Percentiles rank a stretch among this genome's conserved stretches.
phyloP scores from a whole-genome alignment of 192 early-diverging fungal genomes.

The Podila epicladia region DNA sequence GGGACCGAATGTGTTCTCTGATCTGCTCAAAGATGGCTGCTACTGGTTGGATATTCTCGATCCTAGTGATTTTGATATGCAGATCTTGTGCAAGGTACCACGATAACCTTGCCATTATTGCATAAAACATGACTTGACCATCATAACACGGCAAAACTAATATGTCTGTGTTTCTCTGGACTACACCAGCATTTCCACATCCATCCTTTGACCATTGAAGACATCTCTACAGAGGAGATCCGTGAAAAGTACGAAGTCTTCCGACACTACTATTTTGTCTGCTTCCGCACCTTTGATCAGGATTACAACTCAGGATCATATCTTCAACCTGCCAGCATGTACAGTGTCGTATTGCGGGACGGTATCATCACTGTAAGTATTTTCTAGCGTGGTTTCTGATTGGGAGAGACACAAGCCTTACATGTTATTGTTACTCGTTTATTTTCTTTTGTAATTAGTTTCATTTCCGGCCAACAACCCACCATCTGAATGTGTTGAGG shows the following conservation, averaged over 20 bases:
- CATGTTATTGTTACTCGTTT: not conserved
- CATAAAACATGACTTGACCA: too few species aligned
- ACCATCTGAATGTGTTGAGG: conserved; percentile 83
- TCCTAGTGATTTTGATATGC: conserved; percentile 63
- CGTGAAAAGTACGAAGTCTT: conserved; percentile 94
- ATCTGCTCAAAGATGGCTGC: conserved; percentile 55
- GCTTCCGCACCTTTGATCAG: conserved; percentile 78
- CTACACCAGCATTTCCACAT: conserved; percentile 65
- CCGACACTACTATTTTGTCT: conserved; percentile 88
- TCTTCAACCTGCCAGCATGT: conserved; percentile 71
- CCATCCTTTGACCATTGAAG: conserved; percentile 84
- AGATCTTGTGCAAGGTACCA: conserved; percentile 61
- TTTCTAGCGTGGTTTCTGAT: not conserved
- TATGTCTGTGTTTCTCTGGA: not conserved
- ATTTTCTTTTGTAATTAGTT: conserved; percentile 62
- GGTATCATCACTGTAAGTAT: conserved; percentile 69
- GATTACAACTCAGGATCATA: conserved; percentile 67
- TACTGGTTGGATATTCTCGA: conserved; percentile 76
- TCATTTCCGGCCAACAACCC: conserved; percentile 78
- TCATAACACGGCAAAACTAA: too few species aligned
- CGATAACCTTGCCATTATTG: too few species aligned
- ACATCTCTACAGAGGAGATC: conserved; percentile 85
- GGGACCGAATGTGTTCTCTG: conserved; percentile 16
- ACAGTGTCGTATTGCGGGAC: conserved; percentile 70
- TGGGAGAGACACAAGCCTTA: not conserved